Base-by-base conservation (phyloP, 2,329 filamentous ascomycete species). In the Sporothrix variecibatus region DNA sequence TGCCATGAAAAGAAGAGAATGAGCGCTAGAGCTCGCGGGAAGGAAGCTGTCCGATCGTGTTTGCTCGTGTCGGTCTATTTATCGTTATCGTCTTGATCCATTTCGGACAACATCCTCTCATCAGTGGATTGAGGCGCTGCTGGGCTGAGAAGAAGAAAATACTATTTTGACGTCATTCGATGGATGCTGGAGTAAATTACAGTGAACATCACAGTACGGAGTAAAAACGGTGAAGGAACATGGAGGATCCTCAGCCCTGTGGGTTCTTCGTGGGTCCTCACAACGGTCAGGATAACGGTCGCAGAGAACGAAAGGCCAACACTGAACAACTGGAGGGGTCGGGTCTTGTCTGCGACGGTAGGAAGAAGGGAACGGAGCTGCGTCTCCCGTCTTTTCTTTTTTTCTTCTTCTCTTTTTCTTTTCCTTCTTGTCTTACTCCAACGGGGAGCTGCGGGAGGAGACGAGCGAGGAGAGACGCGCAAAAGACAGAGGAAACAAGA, bases 91-190 rank as follows among this genome's bases (percentile, higher is more conserved):
- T n/a, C n/a, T n/a, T n/a, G n/a, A n/a, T n/a, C n/a, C n/a, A n/a
- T n/a, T n/a, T n/a, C n/a, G n/a, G n/a, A n/a, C n/a, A n/a, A n/a
- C n/a, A n/a, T n/a, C n/a, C n/a, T n/a, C n/a, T n/a, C n/a, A n/a
- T n/a, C n/a, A n/a, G n/a, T 17, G 56, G 56, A 26, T 26, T 49
- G 46, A 49, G 46, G 46, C 49, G 20, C 49, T 8, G 49, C 49
- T 31, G 26, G 53, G 26, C 26, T 31, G 28, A 34, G 56, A 34
- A 60, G 8, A 17, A 6, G 11, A 12, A 26, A 26, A 31, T 9
- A 31, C 56, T 60, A 26, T 60, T 64, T 64, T 40, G 60, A 64
- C 60, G 60, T 40, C 60, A 64, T 64, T 23, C 60, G 5, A 40
- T 4, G 60, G 20, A 11, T n/a, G n/a, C n/a, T n/a, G n/a, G n/a